Evolutionary conservation across 2,329 filamentous ascomycete genomes (phyloP).

Genomic region (Phymatotrichopsis omnivora): DNA sequence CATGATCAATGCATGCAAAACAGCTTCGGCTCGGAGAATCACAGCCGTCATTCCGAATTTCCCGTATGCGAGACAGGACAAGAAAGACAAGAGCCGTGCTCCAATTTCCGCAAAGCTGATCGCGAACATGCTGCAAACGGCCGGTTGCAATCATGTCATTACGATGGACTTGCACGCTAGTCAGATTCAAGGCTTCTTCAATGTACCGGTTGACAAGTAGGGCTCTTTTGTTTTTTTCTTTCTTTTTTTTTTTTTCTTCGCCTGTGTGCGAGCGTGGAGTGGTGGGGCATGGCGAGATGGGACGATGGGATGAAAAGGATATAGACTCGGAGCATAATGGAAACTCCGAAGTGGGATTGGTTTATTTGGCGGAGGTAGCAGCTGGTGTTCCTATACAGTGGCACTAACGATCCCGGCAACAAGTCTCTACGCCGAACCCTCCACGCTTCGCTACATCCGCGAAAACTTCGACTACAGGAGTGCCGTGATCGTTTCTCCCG

Average conservation of each 20-base stretch:
- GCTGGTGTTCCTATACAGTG: too few species aligned
- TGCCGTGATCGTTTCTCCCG: constrained; percentile 88
- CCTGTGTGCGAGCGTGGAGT: not conserved
- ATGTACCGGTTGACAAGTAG: constrained; percentile 56
- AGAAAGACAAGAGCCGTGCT: constrained; percentile 90
- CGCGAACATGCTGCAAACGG: constrained; percentile 94
- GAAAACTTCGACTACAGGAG: constrained; percentile 73
- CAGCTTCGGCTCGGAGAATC: constrained; percentile 75
- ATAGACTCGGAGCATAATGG: not conserved
- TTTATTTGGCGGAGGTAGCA: too few species aligned
- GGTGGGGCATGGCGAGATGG: not conserved
- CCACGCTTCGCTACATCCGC: constrained; percentile 80
- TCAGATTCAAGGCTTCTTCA: constrained; percentile 96
- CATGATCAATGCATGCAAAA: constrained; percentile 94
- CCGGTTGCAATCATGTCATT: constrained; percentile 86
- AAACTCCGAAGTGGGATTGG: too few species aligned
- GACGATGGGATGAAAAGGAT: constrained; percentile 7
- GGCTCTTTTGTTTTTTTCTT: constrained; percentile 7
- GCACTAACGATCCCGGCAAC: constrained; percentile 1
- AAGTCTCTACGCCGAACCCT: constrained; percentile 75
- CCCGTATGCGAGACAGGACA: constrained; percentile 92
- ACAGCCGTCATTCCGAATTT: constrained; percentile 95
- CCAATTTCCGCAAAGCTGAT: constrained; percentile 94
- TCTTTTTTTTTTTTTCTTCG: constrained; percentile 1
- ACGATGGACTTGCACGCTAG: constrained; percentile 94